Percentiles rank a stretch among this genome's conserved stretches.
These are phyloP conservation scores for Sarocladium kiliense DNA, from an alignment of 2,329 filamentous ascomycete genomes.

Conservation along the genomic window DNA sequence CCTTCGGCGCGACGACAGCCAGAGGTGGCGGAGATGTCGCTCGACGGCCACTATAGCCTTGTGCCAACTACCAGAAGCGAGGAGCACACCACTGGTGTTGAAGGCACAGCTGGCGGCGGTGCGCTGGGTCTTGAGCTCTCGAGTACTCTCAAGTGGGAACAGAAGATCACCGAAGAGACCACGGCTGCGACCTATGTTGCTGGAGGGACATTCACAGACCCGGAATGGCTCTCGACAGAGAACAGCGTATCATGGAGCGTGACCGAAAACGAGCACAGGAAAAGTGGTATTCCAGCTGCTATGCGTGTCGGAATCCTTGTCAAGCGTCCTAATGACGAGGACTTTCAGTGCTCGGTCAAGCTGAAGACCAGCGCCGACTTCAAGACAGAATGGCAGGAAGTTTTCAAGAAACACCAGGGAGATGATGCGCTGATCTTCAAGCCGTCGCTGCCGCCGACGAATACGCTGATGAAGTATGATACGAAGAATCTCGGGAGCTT, in stretches of 20 bases:
- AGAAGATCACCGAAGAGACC: neutral
- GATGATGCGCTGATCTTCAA: neutral
- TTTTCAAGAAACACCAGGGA: neutral
- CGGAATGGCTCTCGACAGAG: neutral
- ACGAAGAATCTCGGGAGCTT: neutral
- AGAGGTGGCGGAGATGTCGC: neutral
- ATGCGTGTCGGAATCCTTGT: neutral
- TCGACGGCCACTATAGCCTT: neutral
- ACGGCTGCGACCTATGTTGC: neutral
- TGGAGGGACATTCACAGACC: neutral
- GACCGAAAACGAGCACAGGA: neutral
- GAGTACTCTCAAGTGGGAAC: constrained; percentile 2
- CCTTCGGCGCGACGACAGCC: neutral
- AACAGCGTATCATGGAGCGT: neutral
- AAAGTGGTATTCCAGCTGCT: neutral
- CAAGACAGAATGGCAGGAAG: neutral
- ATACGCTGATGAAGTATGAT: neutral
- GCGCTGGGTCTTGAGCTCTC: neutral
- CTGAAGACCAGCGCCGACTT: neutral
- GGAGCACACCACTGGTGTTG: neutral
- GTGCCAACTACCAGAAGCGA: neutral
- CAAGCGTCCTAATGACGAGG: neutral
- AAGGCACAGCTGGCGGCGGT: neutral
- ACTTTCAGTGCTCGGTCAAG: neutral
- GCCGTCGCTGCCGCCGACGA: neutral